Conservation (phyloP, 495 filamentous ascomycete species). For the Penicillium angulare region DNA sequence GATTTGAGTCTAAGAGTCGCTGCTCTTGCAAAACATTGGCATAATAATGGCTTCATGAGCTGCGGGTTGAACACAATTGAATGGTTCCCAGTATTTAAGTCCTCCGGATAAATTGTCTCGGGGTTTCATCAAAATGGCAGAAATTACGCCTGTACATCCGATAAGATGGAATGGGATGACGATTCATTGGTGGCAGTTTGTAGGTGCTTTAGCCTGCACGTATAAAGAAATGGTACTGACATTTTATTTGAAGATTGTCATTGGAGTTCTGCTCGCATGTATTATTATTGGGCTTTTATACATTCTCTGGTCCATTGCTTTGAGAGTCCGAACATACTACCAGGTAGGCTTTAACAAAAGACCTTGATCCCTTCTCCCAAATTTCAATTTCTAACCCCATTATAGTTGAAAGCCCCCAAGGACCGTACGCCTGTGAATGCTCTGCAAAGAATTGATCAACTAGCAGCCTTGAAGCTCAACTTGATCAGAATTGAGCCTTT, state of each 20-base stretch:
- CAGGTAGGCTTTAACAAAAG: conserved; percentile 24
- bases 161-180: conserved; percentile 39
- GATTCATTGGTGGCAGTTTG: conserved; percentile 44
- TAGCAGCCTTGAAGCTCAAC: conserved; percentile 25
- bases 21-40: neutral
- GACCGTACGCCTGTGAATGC: conserved; percentile 30
- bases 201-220: too few relatives aligned
- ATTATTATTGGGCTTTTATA: conserved; percentile 30
- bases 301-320: conserved; percentile 27
- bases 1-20: too few relatives aligned
- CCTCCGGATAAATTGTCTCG: neutral
- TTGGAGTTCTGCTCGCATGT: conserved; percentile 37
- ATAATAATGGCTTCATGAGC: neutral
- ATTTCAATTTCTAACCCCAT: conserved; percentile 1
- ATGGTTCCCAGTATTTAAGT: neutral
- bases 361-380: neutral
- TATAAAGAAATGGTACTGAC: conserved; percentile 12
- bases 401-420: conserved; percentile 29
- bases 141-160: conserved; percentile 33
- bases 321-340: conserved; percentile 23
- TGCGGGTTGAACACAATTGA: too few relatives aligned
- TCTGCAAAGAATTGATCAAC: conserved; percentile 21
- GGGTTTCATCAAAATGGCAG: neutral
- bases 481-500: conserved; percentile 13
- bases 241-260: conserved; percentile 32